Percentiles rank a stretch among this genome's conserved stretches.
phyloP scores from a whole-genome alignment of 306 rosid species.

The Mucuna pruriens region DNA sequence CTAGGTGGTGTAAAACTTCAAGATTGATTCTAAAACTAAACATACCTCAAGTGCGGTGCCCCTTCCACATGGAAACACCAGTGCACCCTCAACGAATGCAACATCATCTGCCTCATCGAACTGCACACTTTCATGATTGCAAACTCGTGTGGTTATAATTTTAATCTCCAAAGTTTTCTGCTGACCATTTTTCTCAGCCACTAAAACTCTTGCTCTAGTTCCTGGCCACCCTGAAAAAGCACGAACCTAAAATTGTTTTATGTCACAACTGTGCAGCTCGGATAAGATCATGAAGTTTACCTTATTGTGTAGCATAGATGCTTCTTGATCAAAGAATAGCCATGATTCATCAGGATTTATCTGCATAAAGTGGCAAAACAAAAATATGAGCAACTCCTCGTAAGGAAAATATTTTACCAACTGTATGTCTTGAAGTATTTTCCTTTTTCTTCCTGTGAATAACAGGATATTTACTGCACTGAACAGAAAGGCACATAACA shows the following conservation, averaged over 20 bases:
- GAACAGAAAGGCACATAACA: constrained; percentile 6
- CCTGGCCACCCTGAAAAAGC: constrained; percentile 99
- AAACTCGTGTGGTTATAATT: constrained; percentile 75
- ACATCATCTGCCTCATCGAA: constrained; percentile 58
- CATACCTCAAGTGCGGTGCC: constrained; percentile 79
- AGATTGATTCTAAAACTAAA: constrained; percentile 22
- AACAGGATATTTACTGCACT: neutral
- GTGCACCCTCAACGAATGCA: constrained; percentile 55
- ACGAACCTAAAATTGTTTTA: constrained; percentile 77
- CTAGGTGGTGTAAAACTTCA: constrained; percentile 24
- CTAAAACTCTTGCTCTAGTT: constrained; percentile 73
- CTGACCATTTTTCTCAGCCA: constrained; percentile 56
- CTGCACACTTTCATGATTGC: constrained; percentile 43
- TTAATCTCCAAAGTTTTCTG: constrained; percentile 67
- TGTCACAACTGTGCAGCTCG: constrained; percentile 52
- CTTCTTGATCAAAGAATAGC: constrained; percentile 82
- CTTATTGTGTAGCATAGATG: constrained; percentile 75
- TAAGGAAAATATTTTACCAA: constrained; percentile 27
- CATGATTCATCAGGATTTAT: constrained; percentile 81
- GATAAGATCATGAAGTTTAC: constrained; percentile 52
- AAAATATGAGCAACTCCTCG: constrained; percentile 7
- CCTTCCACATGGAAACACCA: constrained; percentile 76
- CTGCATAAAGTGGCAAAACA: constrained; percentile 52
- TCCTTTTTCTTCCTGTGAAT: constrained; percentile 3
- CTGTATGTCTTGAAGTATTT: neutral